Base-by-base conservation (phyloP, 108 stramenopile species). In the Nitzschia sp. region DNA sequence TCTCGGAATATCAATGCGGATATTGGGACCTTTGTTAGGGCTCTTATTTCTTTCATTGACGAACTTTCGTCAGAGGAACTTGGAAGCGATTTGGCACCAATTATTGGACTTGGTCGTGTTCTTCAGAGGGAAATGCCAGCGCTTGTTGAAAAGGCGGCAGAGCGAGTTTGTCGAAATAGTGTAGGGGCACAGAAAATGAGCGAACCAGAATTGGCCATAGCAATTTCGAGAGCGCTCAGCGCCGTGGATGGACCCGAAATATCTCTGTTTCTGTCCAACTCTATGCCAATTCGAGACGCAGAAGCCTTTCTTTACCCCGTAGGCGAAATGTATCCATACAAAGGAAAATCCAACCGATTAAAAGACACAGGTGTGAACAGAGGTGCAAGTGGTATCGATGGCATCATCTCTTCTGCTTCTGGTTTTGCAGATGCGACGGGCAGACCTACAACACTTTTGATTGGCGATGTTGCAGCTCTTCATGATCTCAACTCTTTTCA, bases 331-430 rank as follows among this genome's bases (percentile, higher is more conserved):
- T 2, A 21, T 25, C 25, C 3, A 35, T 23, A 15, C 17, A 22
- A 16, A 5, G 22, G 17, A 11, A 15, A 25, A 26, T 9, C 33
- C 33, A 32, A 41, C 34, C 58, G 72, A 45, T 16, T 80, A 25
- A 65, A n/a, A 36, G 68, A 77, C 5, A 77, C 77, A 1, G 82
- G 69, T 28, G 87, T 88, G 6, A 97, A 97, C 66, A 72, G 97
- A 56, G 97, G 97, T 17, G 94, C 94, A 17, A 93, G 88, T 78
- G 97, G 97, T 27, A 97, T 97, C 47, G 97, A 97, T 61, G 97
- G 97, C 2, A 81, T 97, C 2, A 69, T 97, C 25, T 76, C 93
- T 53, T 87, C 94, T 0, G 97, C 97, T 17, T 69, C 83, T 33
- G 97, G 97, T 0, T 96, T 84, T 78, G 86, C 85, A 11, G 87